Conservation (phyloP, 2,329 filamentous ascomycete species). For the Eutypa lata region DNA sequence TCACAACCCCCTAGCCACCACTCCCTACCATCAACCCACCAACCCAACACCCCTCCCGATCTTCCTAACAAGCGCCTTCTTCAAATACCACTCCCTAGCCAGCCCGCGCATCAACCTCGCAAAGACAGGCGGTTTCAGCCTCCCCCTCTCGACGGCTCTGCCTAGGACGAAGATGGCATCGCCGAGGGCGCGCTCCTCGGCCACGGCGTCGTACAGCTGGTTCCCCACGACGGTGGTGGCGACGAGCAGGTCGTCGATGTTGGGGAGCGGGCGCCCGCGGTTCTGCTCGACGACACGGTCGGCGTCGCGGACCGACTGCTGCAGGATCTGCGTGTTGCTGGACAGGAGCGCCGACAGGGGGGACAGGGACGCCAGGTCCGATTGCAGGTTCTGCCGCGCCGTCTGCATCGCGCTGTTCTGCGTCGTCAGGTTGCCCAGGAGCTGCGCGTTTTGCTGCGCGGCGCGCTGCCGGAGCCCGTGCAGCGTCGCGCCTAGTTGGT, state of each 20-base stretch:
- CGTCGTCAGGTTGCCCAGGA: slow-evolving; percentile 70
- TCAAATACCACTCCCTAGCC: slow-evolving; percentile 77
- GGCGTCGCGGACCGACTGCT: slow-evolving; percentile 72
- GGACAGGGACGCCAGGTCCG: slow-evolving; percentile 69
- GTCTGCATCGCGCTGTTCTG: slow-evolving; percentile 75
- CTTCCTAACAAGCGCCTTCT: slow-evolving; percentile 77
- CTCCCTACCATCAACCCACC: slow-evolving; percentile 2
- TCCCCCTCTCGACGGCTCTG: slow-evolving; percentile 68
- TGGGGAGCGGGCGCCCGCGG: slow-evolving; percentile 65
- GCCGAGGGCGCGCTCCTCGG: slow-evolving; percentile 81
- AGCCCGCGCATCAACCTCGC: slow-evolving; percentile 73
- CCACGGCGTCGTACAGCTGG: slow-evolving; percentile 84
- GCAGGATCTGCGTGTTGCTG: slow-evolving; percentile 75
- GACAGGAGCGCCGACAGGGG: slow-evolving; percentile 68
- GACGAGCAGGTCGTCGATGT: slow-evolving; percentile 88
- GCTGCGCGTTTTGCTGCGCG: slow-evolving; percentile 68
- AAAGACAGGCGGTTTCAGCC: slow-evolving; percentile 70
- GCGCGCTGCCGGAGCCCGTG: slow-evolving; percentile 66
- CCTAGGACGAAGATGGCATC: slow-evolving; percentile 84
- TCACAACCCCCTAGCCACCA: neutral
- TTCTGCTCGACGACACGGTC: slow-evolving; percentile 74
- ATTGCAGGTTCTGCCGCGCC: slow-evolving; percentile 67
- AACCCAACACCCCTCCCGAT: slow-evolving; percentile 59
- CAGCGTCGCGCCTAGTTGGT: slow-evolving; percentile 70
- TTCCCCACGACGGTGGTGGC: slow-evolving; percentile 89